Conservation (phyloP, 306 rosid species). For the Delonix regia region DNA sequence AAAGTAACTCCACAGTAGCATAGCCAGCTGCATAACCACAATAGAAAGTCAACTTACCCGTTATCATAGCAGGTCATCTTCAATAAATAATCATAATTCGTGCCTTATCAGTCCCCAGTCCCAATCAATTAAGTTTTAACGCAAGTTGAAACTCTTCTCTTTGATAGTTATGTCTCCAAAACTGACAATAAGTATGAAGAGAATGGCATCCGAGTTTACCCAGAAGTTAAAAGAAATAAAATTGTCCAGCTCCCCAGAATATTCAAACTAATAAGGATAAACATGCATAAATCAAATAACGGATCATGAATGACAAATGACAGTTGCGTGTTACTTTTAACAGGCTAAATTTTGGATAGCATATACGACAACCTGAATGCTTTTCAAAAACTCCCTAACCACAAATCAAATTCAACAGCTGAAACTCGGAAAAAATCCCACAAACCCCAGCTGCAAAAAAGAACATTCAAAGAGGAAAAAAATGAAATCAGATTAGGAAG, state of each 20-base stretch:
- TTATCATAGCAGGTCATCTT: constrained; percentile 6
- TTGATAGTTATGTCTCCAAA: not conserved
- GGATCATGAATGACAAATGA: not conserved
- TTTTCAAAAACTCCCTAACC: not conserved
- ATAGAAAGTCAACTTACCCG: constrained; percentile 12
- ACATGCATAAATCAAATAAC: not conserved
- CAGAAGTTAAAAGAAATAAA: not conserved
- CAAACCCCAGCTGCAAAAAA: not conserved
- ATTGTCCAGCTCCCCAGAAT: not conserved
- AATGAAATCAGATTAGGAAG: not conserved
- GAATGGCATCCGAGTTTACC: not conserved
- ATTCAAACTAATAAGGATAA: not conserved
- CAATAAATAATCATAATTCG: not conserved
- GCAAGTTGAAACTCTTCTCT: not conserved
- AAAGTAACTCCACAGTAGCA: constrained; percentile 84
- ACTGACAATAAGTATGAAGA: not conserved
- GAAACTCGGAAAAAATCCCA: not conserved
- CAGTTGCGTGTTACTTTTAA: not conserved
- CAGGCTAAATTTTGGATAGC: not conserved
- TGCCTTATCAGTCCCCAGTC: not conserved
- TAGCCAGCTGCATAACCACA: constrained; percentile 63
- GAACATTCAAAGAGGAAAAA: not conserved
- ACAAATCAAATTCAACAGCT: constrained; percentile 19
- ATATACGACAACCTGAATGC: not conserved
- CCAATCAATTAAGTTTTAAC: not conserved